Conservation (phyloP, 2,329 filamentous ascomycete genomes). For the Paracorniculantispora psalliotae region DNA sequence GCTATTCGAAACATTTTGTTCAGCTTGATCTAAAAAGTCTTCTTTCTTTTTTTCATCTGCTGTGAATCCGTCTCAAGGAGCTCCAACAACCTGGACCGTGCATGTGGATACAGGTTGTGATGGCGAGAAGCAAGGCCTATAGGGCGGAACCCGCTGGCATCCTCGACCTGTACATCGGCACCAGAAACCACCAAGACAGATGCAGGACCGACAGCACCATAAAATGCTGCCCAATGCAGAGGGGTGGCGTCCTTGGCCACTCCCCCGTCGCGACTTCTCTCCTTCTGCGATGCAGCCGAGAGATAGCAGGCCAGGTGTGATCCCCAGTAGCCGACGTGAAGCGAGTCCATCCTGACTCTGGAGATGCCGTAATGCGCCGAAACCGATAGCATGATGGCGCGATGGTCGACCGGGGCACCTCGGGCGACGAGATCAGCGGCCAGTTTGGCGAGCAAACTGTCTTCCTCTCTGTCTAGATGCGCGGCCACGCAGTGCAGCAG, state of each 20-base stretch:
- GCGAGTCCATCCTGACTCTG: not conserved
- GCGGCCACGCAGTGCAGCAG: not conserved
- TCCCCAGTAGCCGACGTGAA: not conserved
- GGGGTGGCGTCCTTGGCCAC: not conserved
- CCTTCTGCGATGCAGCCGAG: not conserved
- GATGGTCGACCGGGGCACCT: not conserved
- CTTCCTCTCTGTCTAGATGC: not conserved
- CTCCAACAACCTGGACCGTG: slow-evolving; percentile 12
- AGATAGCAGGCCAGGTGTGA: not conserved
- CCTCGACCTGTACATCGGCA: not conserved
- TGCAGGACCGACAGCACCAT: not conserved
- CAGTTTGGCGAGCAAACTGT: not conserved
- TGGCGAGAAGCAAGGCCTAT: not conserved
- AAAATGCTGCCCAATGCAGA: not conserved
- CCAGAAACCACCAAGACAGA: not conserved
- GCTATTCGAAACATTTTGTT: no score
- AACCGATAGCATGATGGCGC: not conserved
- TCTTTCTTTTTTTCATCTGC: not conserved
- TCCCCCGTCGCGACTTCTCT: no score
- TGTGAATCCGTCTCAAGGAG: slow-evolving; percentile 23
- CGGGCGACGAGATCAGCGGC: not conserved
- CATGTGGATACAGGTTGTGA: not conserved
- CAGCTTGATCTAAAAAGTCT: not conserved
- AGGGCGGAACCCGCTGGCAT: slow-evolving; percentile 13
- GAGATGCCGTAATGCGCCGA: not conserved